Evolutionary conservation across 108 stramenopile genomes (phyloP).

Genomic region (Stephanodiscus minutulus): DNA sequence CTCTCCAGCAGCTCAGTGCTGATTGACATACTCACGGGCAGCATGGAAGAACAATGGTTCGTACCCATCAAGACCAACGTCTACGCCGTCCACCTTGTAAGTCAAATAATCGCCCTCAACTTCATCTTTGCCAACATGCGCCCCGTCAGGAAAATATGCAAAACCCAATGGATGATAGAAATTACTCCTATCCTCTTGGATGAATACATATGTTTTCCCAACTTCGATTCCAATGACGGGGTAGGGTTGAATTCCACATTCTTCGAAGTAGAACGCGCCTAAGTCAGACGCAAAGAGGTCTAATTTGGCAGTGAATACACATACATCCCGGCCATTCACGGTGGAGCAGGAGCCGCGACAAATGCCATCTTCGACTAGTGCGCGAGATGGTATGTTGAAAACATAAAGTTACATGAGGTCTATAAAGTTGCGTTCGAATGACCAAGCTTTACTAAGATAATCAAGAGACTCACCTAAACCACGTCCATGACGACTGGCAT

Average conservation of each 20-base stretch:
- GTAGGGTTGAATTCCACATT: constrained; percentile 68
- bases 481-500: background rate
- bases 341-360: constrained; percentile 20
- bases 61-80: constrained; percentile 79
- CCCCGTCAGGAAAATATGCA: constrained; percentile 45
- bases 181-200: constrained; percentile 61
- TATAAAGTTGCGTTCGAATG: background rate
- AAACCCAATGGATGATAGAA: constrained; percentile 91
- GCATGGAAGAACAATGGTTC: constrained; percentile 83
- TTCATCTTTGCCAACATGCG: constrained; percentile 26
- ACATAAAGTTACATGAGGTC: background rate
- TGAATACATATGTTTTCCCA: constrained; percentile 78
- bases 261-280: constrained; percentile 84
- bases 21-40: constrained; percentile 15
- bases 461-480: constrained; percentile 10
- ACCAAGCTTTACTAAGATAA: background rate
- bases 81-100: constrained; percentile 53
- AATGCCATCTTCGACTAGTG: constrained; percentile 20
- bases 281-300: constrained; percentile 42
- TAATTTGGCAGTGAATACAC: constrained; percentile 14
- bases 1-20: background rate
- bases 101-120: constrained; percentile 13
- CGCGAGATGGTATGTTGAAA: background rate
- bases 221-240: constrained; percentile 81
- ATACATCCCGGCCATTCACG: constrained; percentile 11